Conservation (phyloP, 805 yeast species). For the Metschnikowia lochheadii region DNA sequence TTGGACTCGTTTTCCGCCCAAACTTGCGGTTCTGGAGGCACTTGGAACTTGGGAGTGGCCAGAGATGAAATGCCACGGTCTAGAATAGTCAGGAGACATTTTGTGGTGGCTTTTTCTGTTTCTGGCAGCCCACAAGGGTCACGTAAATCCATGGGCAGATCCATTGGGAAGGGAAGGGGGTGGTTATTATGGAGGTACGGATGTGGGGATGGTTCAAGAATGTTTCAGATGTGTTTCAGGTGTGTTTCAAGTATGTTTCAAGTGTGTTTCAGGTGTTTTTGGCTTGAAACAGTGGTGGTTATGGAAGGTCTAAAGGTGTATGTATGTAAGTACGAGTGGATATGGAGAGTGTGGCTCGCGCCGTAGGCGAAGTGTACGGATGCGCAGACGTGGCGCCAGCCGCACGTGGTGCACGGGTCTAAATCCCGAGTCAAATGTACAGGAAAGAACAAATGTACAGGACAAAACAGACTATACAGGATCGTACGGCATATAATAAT, state of each 20-base stretch:
- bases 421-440: background rate
- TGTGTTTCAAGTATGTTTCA: no score
- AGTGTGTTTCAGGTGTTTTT: no score
- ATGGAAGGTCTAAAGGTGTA: no score
- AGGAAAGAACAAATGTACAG: no score
- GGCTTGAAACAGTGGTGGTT: no score
- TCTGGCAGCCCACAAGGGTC: conserved; percentile 12
- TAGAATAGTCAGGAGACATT: conserved; percentile 5
- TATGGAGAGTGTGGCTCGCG: background rate
- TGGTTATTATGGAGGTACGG: background rate
- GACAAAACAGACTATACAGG: no score
- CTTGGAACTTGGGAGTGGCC: background rate
- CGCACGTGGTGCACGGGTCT: background rate
- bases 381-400: background rate
- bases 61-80: conserved; percentile 1
- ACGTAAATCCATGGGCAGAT: conserved; percentile 11
- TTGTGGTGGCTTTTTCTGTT: conserved; percentile 4
- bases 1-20: conserved; percentile 2
- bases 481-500: no score
- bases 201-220: no score
- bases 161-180: no score
- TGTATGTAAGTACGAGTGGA: no score
- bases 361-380: background rate
- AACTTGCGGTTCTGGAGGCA: background rate
- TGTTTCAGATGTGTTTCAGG: no score